phyloP scores from a whole-genome alignment of 2,329 filamentous ascomycete species.

The Penicillium sp. region DNA sequence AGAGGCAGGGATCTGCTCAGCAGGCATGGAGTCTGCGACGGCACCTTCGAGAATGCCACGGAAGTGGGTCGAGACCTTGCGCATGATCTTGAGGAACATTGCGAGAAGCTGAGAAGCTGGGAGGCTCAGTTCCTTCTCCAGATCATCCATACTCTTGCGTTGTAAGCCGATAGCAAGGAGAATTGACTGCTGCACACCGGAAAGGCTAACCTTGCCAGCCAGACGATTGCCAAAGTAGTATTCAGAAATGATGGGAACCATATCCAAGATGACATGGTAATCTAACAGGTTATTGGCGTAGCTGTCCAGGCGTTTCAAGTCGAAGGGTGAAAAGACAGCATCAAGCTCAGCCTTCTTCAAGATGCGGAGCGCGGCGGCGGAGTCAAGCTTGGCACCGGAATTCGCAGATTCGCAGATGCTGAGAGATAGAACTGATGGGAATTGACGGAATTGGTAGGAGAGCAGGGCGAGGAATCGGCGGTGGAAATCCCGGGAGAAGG shows the following conservation, averaged over 20 bases:
- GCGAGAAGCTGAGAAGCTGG: constrained; percentile 77
- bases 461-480: constrained; percentile 85
- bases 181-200: constrained; percentile 79
- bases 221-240: constrained; percentile 83
- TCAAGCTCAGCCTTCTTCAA: constrained; percentile 77
- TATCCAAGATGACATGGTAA: constrained; percentile 93
- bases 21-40: constrained; percentile 64
- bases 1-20: constrained; percentile 44
- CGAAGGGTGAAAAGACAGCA: constrained; percentile 76
- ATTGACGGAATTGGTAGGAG: constrained; percentile 86
- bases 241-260: constrained; percentile 76
- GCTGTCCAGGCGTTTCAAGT: constrained; percentile 89
- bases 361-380: constrained; percentile 51
- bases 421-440: constrained; percentile 73
- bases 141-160: constrained; percentile 75
- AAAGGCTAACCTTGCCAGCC: constrained; percentile 64
- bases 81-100: constrained; percentile 95
- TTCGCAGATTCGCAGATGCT: constrained; percentile 85
- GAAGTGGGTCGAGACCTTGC: constrained; percentile 81
- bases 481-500: constrained; percentile 91
- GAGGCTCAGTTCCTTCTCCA: constrained; percentile 75
- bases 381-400: constrained; percentile 65
- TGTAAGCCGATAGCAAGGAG: constrained; percentile 89
- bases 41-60: constrained; percentile 70
- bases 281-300: constrained; percentile 97